Evolutionary conservation across 192 early-diverging fungal species (phyloP).

Genomic region (Coemansia sp.): DNA sequence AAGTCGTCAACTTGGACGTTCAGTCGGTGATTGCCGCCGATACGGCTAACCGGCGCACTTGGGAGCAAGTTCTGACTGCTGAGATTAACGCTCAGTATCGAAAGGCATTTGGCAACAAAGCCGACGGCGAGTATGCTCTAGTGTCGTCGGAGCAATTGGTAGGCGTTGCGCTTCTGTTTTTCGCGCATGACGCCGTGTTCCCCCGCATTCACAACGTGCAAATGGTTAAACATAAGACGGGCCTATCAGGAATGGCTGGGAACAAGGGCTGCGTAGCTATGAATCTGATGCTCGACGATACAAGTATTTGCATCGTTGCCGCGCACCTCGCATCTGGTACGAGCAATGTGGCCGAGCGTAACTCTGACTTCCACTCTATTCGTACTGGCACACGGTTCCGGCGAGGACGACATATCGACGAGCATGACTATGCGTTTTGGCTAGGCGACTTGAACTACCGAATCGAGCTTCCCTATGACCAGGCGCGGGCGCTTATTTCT

Average conservation of each 20-base stretch:
- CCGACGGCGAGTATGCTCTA: slow-evolving; percentile 67
- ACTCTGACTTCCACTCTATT: slow-evolving; percentile 84
- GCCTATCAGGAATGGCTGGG: slow-evolving; percentile 91
- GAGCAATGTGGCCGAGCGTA: slow-evolving; percentile 75
- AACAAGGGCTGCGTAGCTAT: slow-evolving; percentile 98
- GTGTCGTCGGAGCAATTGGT: slow-evolving; percentile 89
- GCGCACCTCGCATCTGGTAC: slow-evolving; percentile 93
- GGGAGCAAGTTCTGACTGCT: slow-evolving; percentile 39
- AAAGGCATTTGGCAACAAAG: slow-evolving; percentile 21
- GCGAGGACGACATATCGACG: slow-evolving; percentile 64
- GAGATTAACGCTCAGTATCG: slow-evolving; percentile 44
- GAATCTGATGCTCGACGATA: slow-evolving; percentile 83
- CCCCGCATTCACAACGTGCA: slow-evolving; percentile 81
- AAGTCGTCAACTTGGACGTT: slow-evolving; percentile 90
- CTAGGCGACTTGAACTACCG: slow-evolving; percentile 96
- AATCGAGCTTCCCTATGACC: slow-evolving; percentile 72
- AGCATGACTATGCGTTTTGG: slow-evolving; percentile 86
- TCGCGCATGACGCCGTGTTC: slow-evolving; percentile 71
- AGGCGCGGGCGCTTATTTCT: slow-evolving; percentile 51
- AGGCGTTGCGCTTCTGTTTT: slow-evolving; percentile 87
- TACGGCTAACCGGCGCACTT: slow-evolving; percentile 59
- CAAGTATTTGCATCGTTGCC: slow-evolving; percentile 86
- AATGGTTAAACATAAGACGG: slow-evolving; percentile 88
- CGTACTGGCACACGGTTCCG: slow-evolving; percentile 73
- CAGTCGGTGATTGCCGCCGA: slow-evolving; percentile 70